Base-by-base conservation (phyloP, 768 basidiomycete genomes). In the Neoboletus brunneissimus region DNA sequence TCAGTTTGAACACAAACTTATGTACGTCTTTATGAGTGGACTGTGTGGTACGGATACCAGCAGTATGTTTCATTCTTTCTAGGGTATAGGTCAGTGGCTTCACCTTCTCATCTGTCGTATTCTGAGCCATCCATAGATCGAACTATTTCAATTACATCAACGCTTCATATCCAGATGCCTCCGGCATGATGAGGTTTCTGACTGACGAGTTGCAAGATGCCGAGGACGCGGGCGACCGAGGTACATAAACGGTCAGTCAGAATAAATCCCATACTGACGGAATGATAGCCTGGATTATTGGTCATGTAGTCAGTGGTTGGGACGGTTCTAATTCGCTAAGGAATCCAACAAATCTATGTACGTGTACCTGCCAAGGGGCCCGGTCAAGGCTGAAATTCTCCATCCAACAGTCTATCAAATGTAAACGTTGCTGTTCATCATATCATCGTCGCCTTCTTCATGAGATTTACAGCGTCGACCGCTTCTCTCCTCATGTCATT, bases 101-200 rank as follows among this genome's bases (percentile, higher is more conserved):
- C 23, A 16, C 31, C 53, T 41, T 61, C 54, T 59, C 45, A 7
- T 18, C 22, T 10, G 5, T 44, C 20, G 20, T 50, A 23, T 53
- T 53, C 59, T 57, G 35, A 60, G 8, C 38, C 35, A 45, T 47
- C 41, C 53, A 60, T 58, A 84, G 84, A 48, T 76, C 83, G 13
- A 91, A 91, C 66, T 83, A 80, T 60, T 88, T 89, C 73, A 87
- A 86, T 67, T 91, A 86, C 64, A 85, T 91, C 72, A 88, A 91
- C 62, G 77, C 88, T 64, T 84, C 83, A 23, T 67, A 80, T 25
- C 80, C 85, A 12, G 89, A 91, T 68, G 75, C 76, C 40, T 89
- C 86, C 43, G 88, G 89, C 22, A 87, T 90, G 83, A 74, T 91
- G 62, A 78, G 86, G 37, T 90, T 89, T 72, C 64, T 91, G 59